Evolutionary conservation across 2,329 filamentous ascomycete species (phyloP).

Genomic region (Hymenoscyphus albidus): DNA sequence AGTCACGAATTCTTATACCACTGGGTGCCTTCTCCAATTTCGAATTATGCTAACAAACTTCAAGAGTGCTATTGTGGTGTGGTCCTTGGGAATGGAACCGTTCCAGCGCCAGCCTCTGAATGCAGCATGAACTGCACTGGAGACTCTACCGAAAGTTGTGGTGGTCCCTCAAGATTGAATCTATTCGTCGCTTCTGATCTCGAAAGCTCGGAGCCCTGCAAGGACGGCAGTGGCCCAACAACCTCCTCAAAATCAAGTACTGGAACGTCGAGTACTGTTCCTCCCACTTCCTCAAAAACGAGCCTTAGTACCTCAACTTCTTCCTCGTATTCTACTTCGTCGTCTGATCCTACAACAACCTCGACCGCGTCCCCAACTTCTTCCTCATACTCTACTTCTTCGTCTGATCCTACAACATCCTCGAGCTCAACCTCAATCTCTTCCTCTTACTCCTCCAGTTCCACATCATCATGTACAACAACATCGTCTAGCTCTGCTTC

Average conservation of each 20-base stretch:
- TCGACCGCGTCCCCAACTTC: slow-evolving; percentile 21
- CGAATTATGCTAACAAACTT: slow-evolving; percentile 17
- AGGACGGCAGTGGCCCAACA: slow-evolving; percentile 11
- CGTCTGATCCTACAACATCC: slow-evolving; percentile 9
- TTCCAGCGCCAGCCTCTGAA: slow-evolving; percentile 19
- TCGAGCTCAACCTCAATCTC: slow-evolving; percentile 13
- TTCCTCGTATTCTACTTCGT: slow-evolving; percentile 13
- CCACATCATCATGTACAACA: slow-evolving; percentile 8
- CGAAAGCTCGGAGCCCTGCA: slow-evolving; percentile 48
- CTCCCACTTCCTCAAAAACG: slow-evolving; percentile 20
- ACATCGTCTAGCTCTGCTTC: slow-evolving; percentile 17
- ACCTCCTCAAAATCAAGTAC: slow-evolving; percentile 2
- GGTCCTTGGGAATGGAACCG: slow-evolving; percentile 34
- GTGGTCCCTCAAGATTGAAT: slow-evolving; percentile 34
- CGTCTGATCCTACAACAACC: neutral
- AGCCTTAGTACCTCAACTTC: slow-evolving; percentile 19
- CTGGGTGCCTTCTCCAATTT: neutral
- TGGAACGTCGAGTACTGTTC: neutral
- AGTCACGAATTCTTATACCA: no score
- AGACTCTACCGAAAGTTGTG: slow-evolving; percentile 35
- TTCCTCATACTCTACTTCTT: neutral
- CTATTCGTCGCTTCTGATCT: slow-evolving; percentile 46
- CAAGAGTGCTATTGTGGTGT: slow-evolving; percentile 42
- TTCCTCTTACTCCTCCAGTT: neutral
- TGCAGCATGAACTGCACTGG: slow-evolving; percentile 38